These are phyloP conservation scores for Pythium scleroteichum DNA, from an alignment of 352 stramenopile species.

Conservation along the genomic window DNA sequence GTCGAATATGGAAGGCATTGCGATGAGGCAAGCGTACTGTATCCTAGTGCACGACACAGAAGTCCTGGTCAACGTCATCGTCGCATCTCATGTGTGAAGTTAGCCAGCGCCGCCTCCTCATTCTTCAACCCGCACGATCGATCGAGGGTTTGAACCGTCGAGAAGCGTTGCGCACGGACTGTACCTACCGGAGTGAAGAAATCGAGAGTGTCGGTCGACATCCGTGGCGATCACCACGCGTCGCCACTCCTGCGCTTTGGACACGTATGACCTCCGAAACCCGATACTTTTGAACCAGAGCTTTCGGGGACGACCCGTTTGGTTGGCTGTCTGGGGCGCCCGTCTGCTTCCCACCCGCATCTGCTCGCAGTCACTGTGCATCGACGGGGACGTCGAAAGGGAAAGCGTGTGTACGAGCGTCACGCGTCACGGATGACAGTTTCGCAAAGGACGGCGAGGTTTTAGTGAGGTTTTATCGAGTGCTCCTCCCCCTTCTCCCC, in stretches of 20 bases:
- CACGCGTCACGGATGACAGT: constrained; percentile 67
- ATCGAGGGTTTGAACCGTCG: neutral
- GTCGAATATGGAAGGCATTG: no score
- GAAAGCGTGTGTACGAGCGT: constrained; percentile 50
- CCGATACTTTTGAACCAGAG: constrained; percentile 6
- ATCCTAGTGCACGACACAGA: no score
- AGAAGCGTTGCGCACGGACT: neutral
- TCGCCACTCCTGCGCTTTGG: constrained; percentile 4
- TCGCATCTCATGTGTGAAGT: no score
- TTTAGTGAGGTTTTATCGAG: constrained; percentile 35
- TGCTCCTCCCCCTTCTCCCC: constrained; percentile 26
- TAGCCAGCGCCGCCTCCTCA: no score
- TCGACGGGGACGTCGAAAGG: constrained; percentile 21
- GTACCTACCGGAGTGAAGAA: neutral
- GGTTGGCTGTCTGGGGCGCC: constrained; percentile 12
- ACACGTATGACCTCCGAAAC: constrained; percentile 2
- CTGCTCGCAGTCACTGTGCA: constrained; percentile 23
- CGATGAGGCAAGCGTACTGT: no score
- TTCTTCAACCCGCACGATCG: neutral
- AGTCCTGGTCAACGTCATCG: no score
- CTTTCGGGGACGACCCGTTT: constrained; percentile 8
- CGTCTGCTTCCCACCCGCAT: constrained; percentile 16
- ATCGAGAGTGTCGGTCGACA: constrained; percentile 8
- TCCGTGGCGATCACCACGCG: constrained; percentile 9
- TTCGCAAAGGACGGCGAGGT: constrained; percentile 26